Conservation (phyloP, 495 filamentous ascomycete genomes). For the Hypoxylon fuscum region DNA sequence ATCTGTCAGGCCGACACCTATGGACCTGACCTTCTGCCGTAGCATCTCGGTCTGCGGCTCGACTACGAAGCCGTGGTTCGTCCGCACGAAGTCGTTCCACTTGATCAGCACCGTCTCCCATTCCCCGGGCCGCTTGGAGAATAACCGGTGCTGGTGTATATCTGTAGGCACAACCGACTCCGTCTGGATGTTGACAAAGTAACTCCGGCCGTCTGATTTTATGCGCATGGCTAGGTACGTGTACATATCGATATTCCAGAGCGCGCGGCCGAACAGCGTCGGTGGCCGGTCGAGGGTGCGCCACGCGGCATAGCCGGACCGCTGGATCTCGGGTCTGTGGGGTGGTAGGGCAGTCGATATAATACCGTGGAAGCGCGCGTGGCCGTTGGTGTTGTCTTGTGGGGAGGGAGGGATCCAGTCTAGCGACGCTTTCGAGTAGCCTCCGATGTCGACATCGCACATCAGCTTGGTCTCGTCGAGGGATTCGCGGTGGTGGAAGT, state of each 20-base stretch:
- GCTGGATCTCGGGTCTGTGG: conserved; percentile 72
- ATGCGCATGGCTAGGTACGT: conserved; percentile 87
- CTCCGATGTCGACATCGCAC: conserved; percentile 86
- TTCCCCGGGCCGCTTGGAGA: conserved; percentile 78
- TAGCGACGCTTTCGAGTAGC: conserved; percentile 76
- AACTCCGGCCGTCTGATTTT: conserved; percentile 88
- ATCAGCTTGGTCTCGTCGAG: conserved; percentile 79
- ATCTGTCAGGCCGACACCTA: conserved; percentile 91
- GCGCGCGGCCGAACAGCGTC: conserved; percentile 79
- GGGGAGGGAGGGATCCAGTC: conserved; percentile 66
- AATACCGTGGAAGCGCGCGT: conserved; percentile 81
- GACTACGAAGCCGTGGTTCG: conserved; percentile 87
- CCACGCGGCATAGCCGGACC: conserved; percentile 89
- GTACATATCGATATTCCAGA: conserved; percentile 92
- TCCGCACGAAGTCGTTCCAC: conserved; percentile 92
- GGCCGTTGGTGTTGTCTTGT: conserved; percentile 49
- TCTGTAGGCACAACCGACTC: conserved; percentile 92
- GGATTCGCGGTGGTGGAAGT: conserved; percentile 71
- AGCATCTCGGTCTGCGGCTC: conserved; percentile 91
- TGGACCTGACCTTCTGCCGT: conserved; percentile 80
- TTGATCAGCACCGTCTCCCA: conserved; percentile 95
- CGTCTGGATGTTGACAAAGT: conserved; percentile 95
- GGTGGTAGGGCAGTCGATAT: conserved; percentile 87
- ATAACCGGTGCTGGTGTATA: conserved; percentile 93
- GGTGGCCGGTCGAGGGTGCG: conserved; percentile 68